phyloP scores from a whole-genome alignment of 257 asterid species.

The Nicotiana tabacum region DNA sequence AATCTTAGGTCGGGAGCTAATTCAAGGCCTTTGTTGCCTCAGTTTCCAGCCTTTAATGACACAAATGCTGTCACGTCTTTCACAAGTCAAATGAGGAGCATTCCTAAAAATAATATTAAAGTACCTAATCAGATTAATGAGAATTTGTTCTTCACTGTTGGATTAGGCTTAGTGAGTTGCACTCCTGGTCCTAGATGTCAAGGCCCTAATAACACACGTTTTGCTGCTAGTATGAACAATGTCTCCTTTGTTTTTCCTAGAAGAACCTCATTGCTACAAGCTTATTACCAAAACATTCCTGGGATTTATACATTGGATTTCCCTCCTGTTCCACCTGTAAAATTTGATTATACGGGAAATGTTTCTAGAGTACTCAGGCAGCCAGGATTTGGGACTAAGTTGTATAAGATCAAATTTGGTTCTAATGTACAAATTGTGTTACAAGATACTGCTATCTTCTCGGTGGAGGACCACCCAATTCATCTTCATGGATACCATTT shows the following conservation, averaged over 20 bases:
- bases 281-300: conserved; percentile 37
- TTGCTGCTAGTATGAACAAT: conserved; percentile 58
- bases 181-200: conserved; percentile 54
- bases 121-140: conserved; percentile 42
- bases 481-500: conserved; percentile 72
- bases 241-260: conserved; percentile 42
- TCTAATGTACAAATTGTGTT: conserved; percentile 50
- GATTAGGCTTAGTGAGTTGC: conserved; percentile 52
- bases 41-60: conserved; percentile 52
- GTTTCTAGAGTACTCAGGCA: conserved; percentile 47
- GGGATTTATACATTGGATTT: conserved; percentile 52
- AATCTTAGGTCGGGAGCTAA: neutral
- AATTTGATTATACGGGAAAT: conserved; percentile 57
- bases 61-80: conserved; percentile 37
- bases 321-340: conserved; percentile 46
- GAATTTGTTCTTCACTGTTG: conserved; percentile 42
- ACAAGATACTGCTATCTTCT: conserved; percentile 57
- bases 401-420: conserved; percentile 45
- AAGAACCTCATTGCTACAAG: conserved; percentile 43
- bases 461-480: conserved; percentile 61
- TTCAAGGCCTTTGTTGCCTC: conserved; percentile 45
- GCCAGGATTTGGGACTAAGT: conserved; percentile 42
- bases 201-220: conserved; percentile 56
- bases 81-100: conserved; percentile 29
- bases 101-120: conserved; percentile 17